phyloP scores from a whole-genome alignment of 1,284 basidiomycete genomes.

The Cutaneotrichosporon sp. region DNA sequence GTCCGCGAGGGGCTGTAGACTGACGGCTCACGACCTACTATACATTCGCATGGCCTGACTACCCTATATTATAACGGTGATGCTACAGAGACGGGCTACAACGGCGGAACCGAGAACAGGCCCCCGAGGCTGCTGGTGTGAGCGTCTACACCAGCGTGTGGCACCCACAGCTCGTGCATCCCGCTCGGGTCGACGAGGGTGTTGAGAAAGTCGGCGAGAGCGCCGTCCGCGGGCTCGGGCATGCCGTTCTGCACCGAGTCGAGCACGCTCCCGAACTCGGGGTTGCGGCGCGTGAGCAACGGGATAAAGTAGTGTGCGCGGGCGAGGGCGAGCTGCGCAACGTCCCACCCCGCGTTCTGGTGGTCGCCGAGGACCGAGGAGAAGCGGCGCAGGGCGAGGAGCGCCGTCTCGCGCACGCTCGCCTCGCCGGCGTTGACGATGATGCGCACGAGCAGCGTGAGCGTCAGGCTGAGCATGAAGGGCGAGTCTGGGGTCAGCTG shows the following conservation, averaged over 20 bases:
- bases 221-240: neutral
- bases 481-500: conserved; percentile 9
- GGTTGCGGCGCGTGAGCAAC: conserved; percentile 2
- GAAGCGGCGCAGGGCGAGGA: conserved; percentile 8
- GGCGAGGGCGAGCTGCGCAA: conserved; percentile 6
- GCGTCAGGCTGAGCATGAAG: conserved; percentile 9
- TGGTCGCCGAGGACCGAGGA: conserved; percentile 1
- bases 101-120: conserved; percentile 3
- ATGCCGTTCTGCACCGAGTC: conserved; percentile 4
- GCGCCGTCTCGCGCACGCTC: neutral
- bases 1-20: neutral
- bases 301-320: conserved; percentile 10
- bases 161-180: conserved; percentile 10
- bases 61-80: neutral
- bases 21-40: neutral
- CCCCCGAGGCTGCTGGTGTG: neutral
- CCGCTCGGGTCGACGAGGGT: conserved; percentile 6
- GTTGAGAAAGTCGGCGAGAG: conserved; percentile 3
- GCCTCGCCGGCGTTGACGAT: conserved; percentile 7
- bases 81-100: neutral
- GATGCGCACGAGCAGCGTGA: conserved; percentile 6
- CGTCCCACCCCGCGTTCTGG: conserved; percentile 8
- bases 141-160: neutral
- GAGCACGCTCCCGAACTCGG: conserved; percentile 10
- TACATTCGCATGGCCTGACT: neutral